phyloP scores from a whole-genome alignment of 768 basidiomycete species.

The Paxillus involutus region DNA sequence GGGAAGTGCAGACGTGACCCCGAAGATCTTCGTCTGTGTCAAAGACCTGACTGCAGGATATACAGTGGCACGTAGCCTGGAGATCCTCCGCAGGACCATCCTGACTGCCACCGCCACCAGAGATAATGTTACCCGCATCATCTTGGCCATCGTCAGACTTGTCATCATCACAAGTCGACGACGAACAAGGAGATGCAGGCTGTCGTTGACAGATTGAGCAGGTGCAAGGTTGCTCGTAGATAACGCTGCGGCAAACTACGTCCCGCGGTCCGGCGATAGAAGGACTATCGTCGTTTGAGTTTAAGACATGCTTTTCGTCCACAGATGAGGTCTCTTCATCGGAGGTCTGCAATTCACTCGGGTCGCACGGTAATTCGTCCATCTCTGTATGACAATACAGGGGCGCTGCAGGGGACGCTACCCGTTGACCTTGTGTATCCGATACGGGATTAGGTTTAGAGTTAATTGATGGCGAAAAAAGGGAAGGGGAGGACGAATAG shows the following conservation, averaged over 20 bases:
- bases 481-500: background rate
- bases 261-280: background rate
- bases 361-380: too few relatives aligned
- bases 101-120: background rate
- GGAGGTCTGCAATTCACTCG: background rate
- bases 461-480: background rate
- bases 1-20: slow-evolving; percentile 17
- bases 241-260: background rate
- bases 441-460: too few relatives aligned
- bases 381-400: too few relatives aligned
- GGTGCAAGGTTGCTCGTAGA: background rate
- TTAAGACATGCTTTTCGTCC: too few relatives aligned
- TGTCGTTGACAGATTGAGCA: slow-evolving; percentile 10
- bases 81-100: background rate
- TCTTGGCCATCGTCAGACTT: background rate
- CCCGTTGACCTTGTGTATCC: background rate
- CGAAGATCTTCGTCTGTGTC: slow-evolving; percentile 6
- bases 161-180: background rate
- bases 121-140: background rate
- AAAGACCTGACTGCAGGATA: slow-evolving; percentile 15
- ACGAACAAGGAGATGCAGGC: background rate
- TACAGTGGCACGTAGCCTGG: slow-evolving; percentile 7
- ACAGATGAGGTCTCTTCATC: background rate
- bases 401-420: background rate
- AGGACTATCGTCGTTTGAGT: background rate